Conservation (phyloP, 331 rosid genomes). For the Spiraea crenata region DNA sequence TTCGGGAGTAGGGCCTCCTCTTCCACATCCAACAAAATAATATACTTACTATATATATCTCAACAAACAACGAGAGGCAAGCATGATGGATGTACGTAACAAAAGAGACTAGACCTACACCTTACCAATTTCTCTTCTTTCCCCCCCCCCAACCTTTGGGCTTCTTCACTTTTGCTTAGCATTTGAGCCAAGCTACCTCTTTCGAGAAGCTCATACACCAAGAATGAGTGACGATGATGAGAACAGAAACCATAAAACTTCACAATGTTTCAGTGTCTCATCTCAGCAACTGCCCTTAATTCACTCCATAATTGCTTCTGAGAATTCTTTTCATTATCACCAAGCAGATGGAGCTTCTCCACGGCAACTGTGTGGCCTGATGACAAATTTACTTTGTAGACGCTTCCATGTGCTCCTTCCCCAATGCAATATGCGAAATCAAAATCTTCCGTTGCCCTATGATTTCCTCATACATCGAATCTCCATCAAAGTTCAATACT, state of each 20-base stretch:
- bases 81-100: too few relatives aligned
- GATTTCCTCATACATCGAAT: not conserved
- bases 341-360: conserved; percentile 37
- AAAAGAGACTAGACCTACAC: too few relatives aligned
- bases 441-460: conserved; percentile 28
- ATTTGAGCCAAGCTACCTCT: conserved; percentile 32
- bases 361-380: conserved; percentile 28
- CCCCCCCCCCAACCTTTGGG: conserved; percentile 30
- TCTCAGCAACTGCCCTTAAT: conserved; percentile 4
- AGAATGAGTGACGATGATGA: conserved; percentile 18
- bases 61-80: too few relatives aligned
- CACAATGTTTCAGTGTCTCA: not conserved
- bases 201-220: conserved; percentile 33
- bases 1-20: conserved; percentile 31
- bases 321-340: not conserved
- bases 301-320: conserved; percentile 9
- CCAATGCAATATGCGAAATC: conserved; percentile 31
- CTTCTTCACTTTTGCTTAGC: conserved; percentile 26
- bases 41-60: too few relatives aligned
- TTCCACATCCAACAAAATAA: too few relatives aligned
- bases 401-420: conserved; percentile 42
- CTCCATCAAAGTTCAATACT: too few relatives aligned
- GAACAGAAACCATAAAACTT: conserved; percentile 39
- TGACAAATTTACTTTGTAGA: conserved; percentile 27
- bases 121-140: too few relatives aligned